These are phyloP conservation scores for Candida mesenterica DNA, from an alignment of 1,139 yeast genomes.

Conservation along the genomic window DNA sequence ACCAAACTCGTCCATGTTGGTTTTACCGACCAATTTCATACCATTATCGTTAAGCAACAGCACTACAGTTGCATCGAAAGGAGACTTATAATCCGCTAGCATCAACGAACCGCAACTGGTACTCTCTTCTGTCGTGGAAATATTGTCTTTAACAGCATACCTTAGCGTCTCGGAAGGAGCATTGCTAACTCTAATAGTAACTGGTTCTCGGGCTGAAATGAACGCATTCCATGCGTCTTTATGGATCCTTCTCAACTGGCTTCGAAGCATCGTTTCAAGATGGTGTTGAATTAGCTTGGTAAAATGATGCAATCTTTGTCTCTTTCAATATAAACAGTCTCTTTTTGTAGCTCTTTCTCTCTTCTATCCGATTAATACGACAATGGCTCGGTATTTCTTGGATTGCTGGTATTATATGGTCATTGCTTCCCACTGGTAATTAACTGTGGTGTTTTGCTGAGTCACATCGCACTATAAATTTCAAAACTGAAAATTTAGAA, in stretches of 20 bases:
- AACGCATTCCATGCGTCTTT: constrained; percentile 5
- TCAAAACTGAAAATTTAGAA: neutral
- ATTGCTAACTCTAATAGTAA: neutral
- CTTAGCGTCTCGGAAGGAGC: neutral
- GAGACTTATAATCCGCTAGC: constrained; percentile 60
- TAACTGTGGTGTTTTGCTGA: no score
- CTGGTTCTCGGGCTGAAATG: constrained; percentile 1
- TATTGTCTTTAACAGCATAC: constrained; percentile 65
- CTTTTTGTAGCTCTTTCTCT: neutral
- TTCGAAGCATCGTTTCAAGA: constrained; percentile 1
- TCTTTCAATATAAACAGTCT: neutral
- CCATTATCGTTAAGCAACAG: constrained; percentile 52
- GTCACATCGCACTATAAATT: no score
- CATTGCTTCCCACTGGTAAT: no score
- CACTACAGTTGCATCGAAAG: constrained; percentile 79
- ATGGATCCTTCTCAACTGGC: neutral
- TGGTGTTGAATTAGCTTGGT: no score
- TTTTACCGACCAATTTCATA: constrained; percentile 64
- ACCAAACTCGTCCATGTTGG: constrained; percentile 97
- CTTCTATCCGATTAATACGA: neutral
- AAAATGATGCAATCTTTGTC: no score
- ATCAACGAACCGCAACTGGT: constrained; percentile 79
- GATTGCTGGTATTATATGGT: neutral
- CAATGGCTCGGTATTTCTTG: neutral
- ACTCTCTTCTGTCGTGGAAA: constrained; percentile 58